phyloP scores from a whole-genome alignment of 441 rosid species.

The Adansonia rubrostipa region DNA sequence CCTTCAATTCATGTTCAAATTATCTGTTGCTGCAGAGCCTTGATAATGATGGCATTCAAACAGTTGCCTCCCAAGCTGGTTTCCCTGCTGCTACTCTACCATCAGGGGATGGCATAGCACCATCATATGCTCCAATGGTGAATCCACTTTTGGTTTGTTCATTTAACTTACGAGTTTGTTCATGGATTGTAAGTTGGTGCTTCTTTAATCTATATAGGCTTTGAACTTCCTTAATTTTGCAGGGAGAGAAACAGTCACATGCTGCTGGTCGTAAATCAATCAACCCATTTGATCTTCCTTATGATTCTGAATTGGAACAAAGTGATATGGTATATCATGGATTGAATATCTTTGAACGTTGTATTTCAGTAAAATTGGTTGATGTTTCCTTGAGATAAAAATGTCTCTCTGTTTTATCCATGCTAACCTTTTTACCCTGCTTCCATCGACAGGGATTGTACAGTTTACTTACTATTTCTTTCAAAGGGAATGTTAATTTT shows the following conservation, averaged over 20 bases:
- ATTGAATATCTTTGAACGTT: constrained; percentile 18
- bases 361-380: constrained; percentile 9
- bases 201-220: constrained; percentile 15
- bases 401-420: constrained; percentile 15
- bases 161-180: constrained; percentile 18
- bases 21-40: constrained; percentile 45
- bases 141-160: constrained; percentile 49
- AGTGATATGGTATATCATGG: constrained; percentile 61
- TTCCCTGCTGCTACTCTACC: constrained; percentile 37
- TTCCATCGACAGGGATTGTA: neutral
- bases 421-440: neutral
- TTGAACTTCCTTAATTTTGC: constrained; percentile 20
- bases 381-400: constrained; percentile 14
- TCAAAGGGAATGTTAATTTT: constrained; percentile 13
- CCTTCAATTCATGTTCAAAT: constrained; percentile 33
- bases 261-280: constrained; percentile 54
- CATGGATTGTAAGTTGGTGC: constrained; percentile 15
- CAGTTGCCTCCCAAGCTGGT: constrained; percentile 36
- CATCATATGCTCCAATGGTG: constrained; percentile 43
- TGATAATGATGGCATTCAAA: constrained; percentile 36
- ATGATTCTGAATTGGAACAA: constrained; percentile 64
- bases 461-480: constrained; percentile 1
- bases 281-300: constrained; percentile 95
- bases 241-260: constrained; percentile 56
- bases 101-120: constrained; percentile 38